phyloP scores from a whole-genome alignment of 2,329 filamentous ascomycete genomes.

The Trichoderma atroviride region DNA sequence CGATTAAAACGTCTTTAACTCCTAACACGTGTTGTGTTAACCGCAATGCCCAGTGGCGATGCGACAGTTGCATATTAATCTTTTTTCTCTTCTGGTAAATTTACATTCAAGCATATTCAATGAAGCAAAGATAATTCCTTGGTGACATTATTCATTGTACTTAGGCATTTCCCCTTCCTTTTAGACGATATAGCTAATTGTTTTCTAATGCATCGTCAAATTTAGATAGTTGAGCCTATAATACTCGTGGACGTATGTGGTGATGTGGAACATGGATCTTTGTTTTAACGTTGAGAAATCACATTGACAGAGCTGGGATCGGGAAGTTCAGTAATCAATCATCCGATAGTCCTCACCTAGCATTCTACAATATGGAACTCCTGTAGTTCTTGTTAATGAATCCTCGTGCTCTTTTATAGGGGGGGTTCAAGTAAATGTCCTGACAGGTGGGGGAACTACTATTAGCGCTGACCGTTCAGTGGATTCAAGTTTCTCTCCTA shows the following conservation, averaged over 20 bases:
- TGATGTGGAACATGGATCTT: too few species aligned
- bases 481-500: not conserved
- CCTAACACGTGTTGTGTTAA: not conserved
- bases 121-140: too few species aligned
- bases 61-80: not conserved
- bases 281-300: not conserved
- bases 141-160: too few species aligned
- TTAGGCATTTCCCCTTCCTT: too few species aligned
- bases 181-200: too few species aligned
- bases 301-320: not conserved
- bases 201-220: too few species aligned
- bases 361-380: not conserved
- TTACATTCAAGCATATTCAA: too few species aligned
- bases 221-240: too few species aligned
- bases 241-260: too few species aligned
- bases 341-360: not conserved
- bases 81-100: not conserved
- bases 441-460: not conserved
- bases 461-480: not conserved
- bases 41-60: not conserved
- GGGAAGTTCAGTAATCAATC: not conserved
- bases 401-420: not conserved
- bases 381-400: not conserved
- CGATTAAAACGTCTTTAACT: not conserved
- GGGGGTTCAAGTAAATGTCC: not conserved